Evolutionary conservation across 2,329 filamentous ascomycete species (phyloP), one percentile per base, ranked within the genome.

Genomic region (Seiridium cupressi): DNA sequence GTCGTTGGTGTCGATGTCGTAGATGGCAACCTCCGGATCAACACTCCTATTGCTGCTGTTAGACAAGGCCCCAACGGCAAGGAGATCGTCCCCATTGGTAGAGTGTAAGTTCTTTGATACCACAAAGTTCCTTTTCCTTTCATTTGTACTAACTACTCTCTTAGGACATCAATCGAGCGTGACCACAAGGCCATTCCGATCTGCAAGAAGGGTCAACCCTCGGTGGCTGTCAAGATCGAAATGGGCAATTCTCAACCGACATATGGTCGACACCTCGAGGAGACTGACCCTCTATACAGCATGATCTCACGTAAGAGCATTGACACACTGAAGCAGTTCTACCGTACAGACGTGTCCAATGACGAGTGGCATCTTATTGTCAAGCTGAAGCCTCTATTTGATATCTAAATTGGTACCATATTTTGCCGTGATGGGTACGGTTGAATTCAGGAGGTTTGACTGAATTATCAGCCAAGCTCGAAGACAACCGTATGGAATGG

Each of bases 211-310:
- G 94, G 94, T 57, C 91, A 96, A 72, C 95, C 96, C n/a, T 96
- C 93, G 1, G 96, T 99, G 8, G 95, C 95, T 26, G 84, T 99
- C 81, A 99, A 99, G 84, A 96, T 99, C 70, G 96, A 99, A 79
- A 89, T 89, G 86, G 94, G 93, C 58, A 79, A 89, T 61, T 92
- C 94, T 74, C 95, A 99, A 80, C 96, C 95, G 13, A 86, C 90
- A 61, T 99, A 99, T 73, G 95, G 95, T 61, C 90, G 95, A 62
- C 95, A 99, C 64, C 85, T 99, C 55, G 95, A 99, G 76, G 94
- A 99, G 75, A 86, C 87, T 64, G 95, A 99, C 74, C 84, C 79
- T 1, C 83, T 99, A 11, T 98, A 97, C 84, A 94, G 90, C 65
- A 82, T 90, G 62, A 92, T 99, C 69, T 95, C 91, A 48, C 86